These are phyloP conservation scores for Kodamaea derodonti DNA, from an alignment of 1,139 yeast species.

Conservation along the genomic window DNA sequence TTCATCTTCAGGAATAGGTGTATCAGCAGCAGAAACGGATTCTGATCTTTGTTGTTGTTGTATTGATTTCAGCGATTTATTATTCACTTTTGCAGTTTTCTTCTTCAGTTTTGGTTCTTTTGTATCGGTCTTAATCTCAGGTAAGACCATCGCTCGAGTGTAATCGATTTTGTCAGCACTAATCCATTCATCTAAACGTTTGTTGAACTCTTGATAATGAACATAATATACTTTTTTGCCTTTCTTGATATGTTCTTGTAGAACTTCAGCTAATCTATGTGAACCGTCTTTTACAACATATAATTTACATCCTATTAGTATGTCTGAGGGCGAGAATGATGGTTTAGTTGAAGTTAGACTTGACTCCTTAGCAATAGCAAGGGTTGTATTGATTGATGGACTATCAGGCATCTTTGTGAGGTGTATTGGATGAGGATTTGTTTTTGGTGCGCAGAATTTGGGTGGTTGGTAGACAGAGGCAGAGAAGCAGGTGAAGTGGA, in stretches of 20 bases:
- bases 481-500: too few species aligned
- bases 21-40: conserved; percentile 19
- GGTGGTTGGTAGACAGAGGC: too few species aligned
- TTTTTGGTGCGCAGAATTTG: too few species aligned
- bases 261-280: conserved; percentile 75
- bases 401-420: background rate
- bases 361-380: background rate
- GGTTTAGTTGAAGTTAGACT: conserved; percentile 2
- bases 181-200: conserved; percentile 90
- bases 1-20: conserved; percentile 29
- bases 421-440: background rate
- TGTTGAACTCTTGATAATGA: conserved; percentile 91
- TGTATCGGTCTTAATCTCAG: conserved; percentile 48
- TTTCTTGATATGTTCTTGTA: conserved; percentile 72
- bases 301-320: conserved; percentile 72
- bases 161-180: conserved; percentile 67
- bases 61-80: conserved; percentile 2
- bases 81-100: conserved; percentile 11
- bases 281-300: conserved; percentile 80
- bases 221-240: conserved; percentile 83
- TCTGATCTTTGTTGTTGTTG: conserved; percentile 18
- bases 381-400: background rate
- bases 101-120: conserved; percentile 15
- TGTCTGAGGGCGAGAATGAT: conserved; percentile 41
- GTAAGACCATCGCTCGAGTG: conserved; percentile 62